Base-by-base conservation (phyloP, 768 basidiomycete genomes). In the Harrya chromipes region DNA sequence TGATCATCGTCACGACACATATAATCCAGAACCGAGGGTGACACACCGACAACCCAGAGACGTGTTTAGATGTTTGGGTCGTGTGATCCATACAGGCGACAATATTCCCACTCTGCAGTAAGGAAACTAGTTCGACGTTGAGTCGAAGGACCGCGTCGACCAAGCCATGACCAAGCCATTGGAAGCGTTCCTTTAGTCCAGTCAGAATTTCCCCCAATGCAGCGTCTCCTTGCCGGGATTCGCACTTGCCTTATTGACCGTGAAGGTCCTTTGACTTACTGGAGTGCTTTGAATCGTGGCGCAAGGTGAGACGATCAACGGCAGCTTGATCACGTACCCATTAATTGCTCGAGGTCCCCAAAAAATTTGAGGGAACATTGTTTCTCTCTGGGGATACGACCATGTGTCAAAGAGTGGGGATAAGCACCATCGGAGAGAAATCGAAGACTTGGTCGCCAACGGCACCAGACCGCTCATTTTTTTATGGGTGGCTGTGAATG, bases 1-100 rank as follows among this genome's bases (percentile, higher is more conserved):
- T 97, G 79, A 97, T 97, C 89, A 55, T 95, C 95, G 91, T 95
- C 29, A 6, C 33, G 6, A 33, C 2, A 95, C 76, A 83, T 90
- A 90, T 92, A 42, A 95, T 98, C 69, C 41, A 31, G 56, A 56
- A 64, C 49, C 58, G 23, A 49, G 29, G 42, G 31, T 27, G 27
- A 27, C 27, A 27, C 27, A n/a, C n/a, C n/a, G n/a, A n/a, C n/a
- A n/a, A 27, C 27, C 27, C 27, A 27, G 9, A 27, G 40, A n/a
- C 13, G 21, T 23, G 23, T 23, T 23, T 23, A 23, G 23, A 23
- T 26, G 26, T 26, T 31, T 45, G 31, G 39, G 36, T 31, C 17
- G 37, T 19, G 27, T 9, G 16, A 33, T 39, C 38, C 50, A 42
- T 39, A 39, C 47, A 21, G 35, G 23, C 37, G 37, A 31, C 46